Evolutionary conservation across 2,329 filamentous ascomycete species (phyloP), one percentile per base, ranked within the genome.

Genomic region (Rutstroemia sp.): DNA sequence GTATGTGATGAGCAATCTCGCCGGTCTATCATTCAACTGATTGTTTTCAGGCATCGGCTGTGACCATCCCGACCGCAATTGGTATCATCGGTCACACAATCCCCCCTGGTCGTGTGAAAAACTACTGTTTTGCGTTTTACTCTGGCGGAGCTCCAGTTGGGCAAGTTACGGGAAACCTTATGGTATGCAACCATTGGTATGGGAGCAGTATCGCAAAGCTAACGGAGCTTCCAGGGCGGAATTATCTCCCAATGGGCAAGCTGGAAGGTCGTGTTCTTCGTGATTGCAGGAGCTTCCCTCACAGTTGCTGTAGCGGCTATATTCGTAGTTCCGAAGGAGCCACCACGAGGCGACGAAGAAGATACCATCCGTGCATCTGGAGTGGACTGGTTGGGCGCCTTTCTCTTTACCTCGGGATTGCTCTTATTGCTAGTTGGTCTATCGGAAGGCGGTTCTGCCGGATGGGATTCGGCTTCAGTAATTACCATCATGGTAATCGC

Each of bases 241-340:
- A 70, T 88, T 42, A 79, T 89, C 17, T 79, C 79, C 1, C 72
- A 86, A 55, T 88, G 81, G 60, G 72, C 78, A 12, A 78, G 70
- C 50, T 88, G 84, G 84, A 81, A 79, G 69, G 86, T 83, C 77
- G 80, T 87, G 1, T 87, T 87, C 67, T 86, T 83, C 61, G 78
- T 80, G 19, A 76, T 83, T 17, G 82, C 82, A 19, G 80, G 85
- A 48, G 73, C 87, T 39, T 80, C 79, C 4, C 77, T 76, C 78
- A 54, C 51, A 21, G 78, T 86, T 39, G 79, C 83, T 0, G 68
- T 78, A 0, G 78, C 78, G 0, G 82, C 79, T 21, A 70, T 82
- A 58, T 73, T 84, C 54, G 73, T 86, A 54, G 83, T 89, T 52
- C 85, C 85, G 0, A 65, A 74, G 0, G 75, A 78, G 3, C 75